Evolutionary conservation across 345 rosid genomes (phyloP), one percentile per base, ranked within the genome.

Genomic region (Eutrema japonicum): DNA sequence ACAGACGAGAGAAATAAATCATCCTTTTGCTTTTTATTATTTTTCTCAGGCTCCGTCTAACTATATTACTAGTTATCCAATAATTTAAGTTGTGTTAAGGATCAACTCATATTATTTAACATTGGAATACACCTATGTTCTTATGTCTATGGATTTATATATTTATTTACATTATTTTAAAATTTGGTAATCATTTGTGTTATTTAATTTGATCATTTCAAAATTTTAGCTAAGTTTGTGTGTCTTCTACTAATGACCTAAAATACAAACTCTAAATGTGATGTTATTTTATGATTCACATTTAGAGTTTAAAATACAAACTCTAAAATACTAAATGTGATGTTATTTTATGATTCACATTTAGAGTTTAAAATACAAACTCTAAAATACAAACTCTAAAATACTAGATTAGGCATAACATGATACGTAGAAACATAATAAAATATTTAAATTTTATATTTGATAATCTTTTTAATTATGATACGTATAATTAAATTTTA

Each of bases 1-100:
- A 68, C 71, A 72, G 70, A 54, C 69, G 32, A 48, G 59, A 80
- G 78, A 64, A 50, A 41, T 66, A 41, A 47, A 35, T 57, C 48
- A 22, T 57, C 27, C 46, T 45, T 33, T 33, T 30, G 29, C 26
- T 36, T 38, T 71, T 13, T 60, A 1, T 6, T 40, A 1, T 6
- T 40, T 40, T 60, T 40, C 29, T 57, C 46, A 12, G 1, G 55
- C 36, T 33, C 26, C 26, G 26, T 22, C 55, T 58, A 70, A 70
- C 14, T 33, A 32, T 43, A 56, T 43, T 56, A 29, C 32, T 56
- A 29, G 51, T 14, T 54, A 30, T 8, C 53, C 53, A 18, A 50
- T 46, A 4, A 10, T 54, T 16, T 43, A 35, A 36, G 22, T 58
- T 35, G 5, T 35, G 57, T 47, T 36, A 5, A 13, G 27, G 2